phyloP scores from a whole-genome alignment of 73 alveolate genomes.

The Breviolum minutum region DNA sequence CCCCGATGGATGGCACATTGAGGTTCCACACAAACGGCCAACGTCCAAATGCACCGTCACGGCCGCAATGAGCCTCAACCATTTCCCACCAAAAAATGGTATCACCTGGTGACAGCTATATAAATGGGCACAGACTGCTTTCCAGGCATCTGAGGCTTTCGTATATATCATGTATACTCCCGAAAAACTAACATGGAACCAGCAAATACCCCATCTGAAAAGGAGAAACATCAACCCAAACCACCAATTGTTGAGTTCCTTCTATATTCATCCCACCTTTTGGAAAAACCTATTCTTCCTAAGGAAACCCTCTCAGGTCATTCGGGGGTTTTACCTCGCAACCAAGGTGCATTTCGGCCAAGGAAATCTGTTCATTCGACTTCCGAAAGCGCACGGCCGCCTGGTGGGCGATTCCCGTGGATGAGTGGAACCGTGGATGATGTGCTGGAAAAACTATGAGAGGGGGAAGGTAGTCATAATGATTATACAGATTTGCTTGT shows the following conservation, averaged over 20 bases:
- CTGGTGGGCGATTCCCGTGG: too few species aligned
- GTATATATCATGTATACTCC: too few species aligned
- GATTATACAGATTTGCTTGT: too few species aligned
- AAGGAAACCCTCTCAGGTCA: not conserved
- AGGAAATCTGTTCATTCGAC: slow-evolving; percentile 27
- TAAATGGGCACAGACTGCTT: not conserved
- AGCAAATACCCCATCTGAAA: too few species aligned
- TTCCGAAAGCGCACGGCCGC: slow-evolving; percentile 87
- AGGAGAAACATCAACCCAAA: not conserved
- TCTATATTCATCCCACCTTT: too few species aligned
- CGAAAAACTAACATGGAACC: too few species aligned
- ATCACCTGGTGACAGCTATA: not conserved
- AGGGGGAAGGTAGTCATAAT: too few species aligned
- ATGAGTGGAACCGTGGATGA: too few species aligned
- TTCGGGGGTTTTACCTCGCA: not conserved
- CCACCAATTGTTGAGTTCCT: not conserved
- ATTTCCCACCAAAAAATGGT: not conserved
- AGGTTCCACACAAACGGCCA: slow-evolving; percentile 28
- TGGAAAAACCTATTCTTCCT: not conserved
- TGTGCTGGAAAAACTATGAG: too few species aligned
- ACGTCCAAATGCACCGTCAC: slow-evolving; percentile 74
- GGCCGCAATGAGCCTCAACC: slow-evolving; percentile 58
- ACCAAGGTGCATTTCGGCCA: slow-evolving; percentile 70
- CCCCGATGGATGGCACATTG: not conserved
- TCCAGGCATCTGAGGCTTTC: not conserved